Evolutionary conservation across 495 filamentous ascomycete genomes (phyloP).

Genomic region (Antarctomyces pellizariae): DNA sequence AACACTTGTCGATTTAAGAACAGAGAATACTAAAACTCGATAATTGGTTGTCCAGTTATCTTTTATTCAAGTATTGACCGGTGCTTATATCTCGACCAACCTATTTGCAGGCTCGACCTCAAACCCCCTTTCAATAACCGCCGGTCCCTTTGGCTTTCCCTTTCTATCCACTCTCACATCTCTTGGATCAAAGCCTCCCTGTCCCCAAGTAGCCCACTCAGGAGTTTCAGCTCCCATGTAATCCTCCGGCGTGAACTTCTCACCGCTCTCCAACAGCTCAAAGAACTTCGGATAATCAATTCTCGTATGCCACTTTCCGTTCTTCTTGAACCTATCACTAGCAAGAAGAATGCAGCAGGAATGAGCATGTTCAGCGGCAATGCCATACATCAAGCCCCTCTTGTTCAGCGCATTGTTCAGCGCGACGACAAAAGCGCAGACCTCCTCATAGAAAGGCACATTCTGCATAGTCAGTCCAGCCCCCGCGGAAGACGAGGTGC

Average conservation of each 20-base stretch:
- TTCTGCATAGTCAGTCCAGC: conserved; percentile 87
- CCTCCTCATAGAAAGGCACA: conserved; percentile 84
- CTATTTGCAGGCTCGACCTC: too few relatives aligned
- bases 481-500: conserved; percentile 53
- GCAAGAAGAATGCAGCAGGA: conserved; percentile 81
- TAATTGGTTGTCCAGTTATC: too few relatives aligned
- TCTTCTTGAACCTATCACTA: conserved; percentile 41
- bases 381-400: conserved; percentile 58
- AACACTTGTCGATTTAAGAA: too few relatives aligned
- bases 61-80: too few relatives aligned
- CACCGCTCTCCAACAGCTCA: conserved; percentile 46
- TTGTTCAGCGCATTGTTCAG: conserved; percentile 39
- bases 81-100: too few relatives aligned
- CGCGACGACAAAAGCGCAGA: conserved; percentile 52
- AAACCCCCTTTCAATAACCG: too few relatives aligned
- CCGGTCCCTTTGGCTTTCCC: conserved; percentile 29
- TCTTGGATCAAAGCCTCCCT: conserved; percentile 78
- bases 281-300: conserved; percentile 88
- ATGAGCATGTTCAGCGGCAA: conserved; percentile 85
- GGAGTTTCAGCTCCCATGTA: conserved; percentile 67
- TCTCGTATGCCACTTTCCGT: conserved; percentile 69
- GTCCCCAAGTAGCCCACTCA: conserved; percentile 87
- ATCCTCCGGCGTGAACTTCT: conserved; percentile 60
- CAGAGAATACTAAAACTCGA: too few relatives aligned
- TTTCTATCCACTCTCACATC: conserved; percentile 71